A percentile compares a stretch with the other conserved stretches of the same genome.
Evolutionary conservation across 1,284 basidiomycete species (phyloP).

Genomic region (Rhodotorula sp.): DNA sequence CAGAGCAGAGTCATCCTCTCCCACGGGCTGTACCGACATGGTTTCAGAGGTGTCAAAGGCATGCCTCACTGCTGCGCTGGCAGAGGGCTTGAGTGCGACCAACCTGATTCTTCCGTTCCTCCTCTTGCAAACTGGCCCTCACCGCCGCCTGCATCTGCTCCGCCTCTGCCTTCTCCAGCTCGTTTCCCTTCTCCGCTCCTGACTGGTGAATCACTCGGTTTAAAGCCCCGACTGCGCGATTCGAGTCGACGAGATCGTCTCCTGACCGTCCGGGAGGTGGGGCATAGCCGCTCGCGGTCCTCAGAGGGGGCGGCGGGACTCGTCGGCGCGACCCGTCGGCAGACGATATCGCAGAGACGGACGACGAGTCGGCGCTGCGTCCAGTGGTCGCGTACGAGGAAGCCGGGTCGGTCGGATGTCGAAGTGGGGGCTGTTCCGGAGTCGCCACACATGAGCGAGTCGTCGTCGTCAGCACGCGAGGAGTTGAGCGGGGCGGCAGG

Average conservation of each 20-base stretch:
- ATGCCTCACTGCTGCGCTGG: too few species aligned
- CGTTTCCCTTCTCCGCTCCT: neutral
- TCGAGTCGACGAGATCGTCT: too few species aligned
- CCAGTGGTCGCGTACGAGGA: neutral
- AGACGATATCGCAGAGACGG: neutral
- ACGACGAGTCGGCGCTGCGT: neutral
- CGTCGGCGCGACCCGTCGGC: neutral
- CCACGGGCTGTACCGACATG: neutral
- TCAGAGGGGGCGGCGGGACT: neutral
- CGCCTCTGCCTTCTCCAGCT: constrained; percentile 2
- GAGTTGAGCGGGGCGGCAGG: neutral
- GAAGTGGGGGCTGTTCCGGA: neutral
- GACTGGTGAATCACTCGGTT: too few species aligned
- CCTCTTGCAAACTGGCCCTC: constrained; percentile 7
- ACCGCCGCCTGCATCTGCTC: constrained; percentile 17
- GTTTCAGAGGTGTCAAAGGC: too few species aligned
- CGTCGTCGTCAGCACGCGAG: too few species aligned
- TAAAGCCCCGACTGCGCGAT: too few species aligned
- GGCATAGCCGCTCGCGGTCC: neutral
- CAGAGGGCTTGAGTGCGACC: neutral
- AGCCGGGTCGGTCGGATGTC: neutral
- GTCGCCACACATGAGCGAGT: too few species aligned
- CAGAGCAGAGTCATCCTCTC: neutral
- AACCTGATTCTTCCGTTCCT: too few species aligned
- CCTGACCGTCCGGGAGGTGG: too few species aligned